Conservation (phyloP, 2,329 filamentous ascomycete species). For the Coleophoma cylindrospora region DNA sequence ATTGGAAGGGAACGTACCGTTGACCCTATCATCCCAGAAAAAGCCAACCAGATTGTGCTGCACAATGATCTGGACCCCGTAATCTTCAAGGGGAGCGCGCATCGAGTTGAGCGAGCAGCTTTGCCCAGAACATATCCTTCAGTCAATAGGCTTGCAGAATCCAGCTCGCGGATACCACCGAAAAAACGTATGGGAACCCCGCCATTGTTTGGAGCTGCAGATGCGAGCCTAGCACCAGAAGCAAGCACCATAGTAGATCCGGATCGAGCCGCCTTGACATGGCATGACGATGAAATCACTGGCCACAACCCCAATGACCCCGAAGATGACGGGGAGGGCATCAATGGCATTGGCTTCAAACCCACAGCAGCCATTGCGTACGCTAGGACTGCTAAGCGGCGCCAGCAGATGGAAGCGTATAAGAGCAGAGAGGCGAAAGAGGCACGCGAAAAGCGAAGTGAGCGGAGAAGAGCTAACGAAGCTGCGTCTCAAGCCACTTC, state of each 20-base stretch:
- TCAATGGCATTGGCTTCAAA: conserved; percentile 64
- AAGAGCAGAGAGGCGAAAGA: conserved; percentile 56
- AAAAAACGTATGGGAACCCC: conserved; percentile 20
- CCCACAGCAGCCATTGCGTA: conserved; percentile 58
- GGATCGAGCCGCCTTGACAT: conserved; percentile 53
- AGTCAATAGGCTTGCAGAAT: conserved; percentile 22
- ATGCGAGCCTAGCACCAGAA: conserved; percentile 3
- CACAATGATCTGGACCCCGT: conserved; percentile 20
- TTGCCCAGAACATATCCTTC: conserved; percentile 20
- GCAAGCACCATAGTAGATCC: conserved; percentile 15
- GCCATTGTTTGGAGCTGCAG: conserved; percentile 10
- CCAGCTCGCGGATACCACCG: conserved; percentile 14
- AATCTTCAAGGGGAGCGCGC: conserved; percentile 17
- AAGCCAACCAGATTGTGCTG: conserved; percentile 8
- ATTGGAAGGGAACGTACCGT: conserved; percentile 8
- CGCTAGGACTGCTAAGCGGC: conserved; percentile 49
- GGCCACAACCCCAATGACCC: conserved; percentile 59
- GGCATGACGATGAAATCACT: conserved; percentile 65
- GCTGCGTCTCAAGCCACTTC: conserved; percentile 1
- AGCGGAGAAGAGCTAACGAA: conserved; percentile 36
- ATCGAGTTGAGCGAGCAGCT: conserved; percentile 6
- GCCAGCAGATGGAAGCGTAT: conserved; percentile 59
- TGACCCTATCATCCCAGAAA: conserved; percentile 10
- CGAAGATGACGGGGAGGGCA: conserved; percentile 62
- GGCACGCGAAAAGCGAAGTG: conserved; percentile 47